These are phyloP conservation scores for Didymella pomorum DNA, from an alignment of 2,329 filamentous ascomycete genomes.

Conservation along the genomic window DNA sequence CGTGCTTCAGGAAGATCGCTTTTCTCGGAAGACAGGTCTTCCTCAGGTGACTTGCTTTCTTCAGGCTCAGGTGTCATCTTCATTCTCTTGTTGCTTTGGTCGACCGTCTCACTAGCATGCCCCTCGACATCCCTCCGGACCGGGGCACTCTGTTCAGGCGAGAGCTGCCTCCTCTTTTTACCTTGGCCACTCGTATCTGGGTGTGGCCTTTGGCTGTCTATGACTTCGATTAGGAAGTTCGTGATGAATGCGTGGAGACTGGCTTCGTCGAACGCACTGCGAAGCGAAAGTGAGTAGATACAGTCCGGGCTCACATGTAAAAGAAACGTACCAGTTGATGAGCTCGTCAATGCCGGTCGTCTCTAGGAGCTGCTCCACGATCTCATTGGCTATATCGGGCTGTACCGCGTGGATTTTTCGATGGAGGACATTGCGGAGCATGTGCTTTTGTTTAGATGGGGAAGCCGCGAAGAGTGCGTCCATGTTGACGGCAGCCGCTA, in stretches of 20 bases:
- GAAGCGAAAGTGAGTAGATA: not conserved
- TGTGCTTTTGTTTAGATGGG: not conserved
- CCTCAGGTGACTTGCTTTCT: not conserved
- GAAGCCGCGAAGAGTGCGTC: not conserved
- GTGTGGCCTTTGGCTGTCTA: not conserved
- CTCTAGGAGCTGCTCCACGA: not conserved
- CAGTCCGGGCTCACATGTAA: no score
- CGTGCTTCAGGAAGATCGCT: not conserved
- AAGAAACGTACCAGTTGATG: not conserved
- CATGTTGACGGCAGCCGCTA: not conserved
- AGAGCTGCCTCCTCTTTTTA: not conserved
- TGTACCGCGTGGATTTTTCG: not conserved
- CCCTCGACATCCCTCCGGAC: not conserved
- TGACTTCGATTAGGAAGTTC: not conserved
- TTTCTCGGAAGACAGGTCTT: not conserved
- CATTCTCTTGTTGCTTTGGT: not conserved
- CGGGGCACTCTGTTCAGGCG: not conserved
- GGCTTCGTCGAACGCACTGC: not conserved
- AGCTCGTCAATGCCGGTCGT: not conserved
- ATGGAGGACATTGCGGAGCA: not conserved
- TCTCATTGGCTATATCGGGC: not conserved
- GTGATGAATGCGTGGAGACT: not conserved
- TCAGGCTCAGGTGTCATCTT: not conserved
- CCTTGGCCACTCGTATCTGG: not conserved
- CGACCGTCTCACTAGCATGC: not conserved